Base-by-base conservation (phyloP, 257 asterid species). In the Solanum sejunctum region DNA sequence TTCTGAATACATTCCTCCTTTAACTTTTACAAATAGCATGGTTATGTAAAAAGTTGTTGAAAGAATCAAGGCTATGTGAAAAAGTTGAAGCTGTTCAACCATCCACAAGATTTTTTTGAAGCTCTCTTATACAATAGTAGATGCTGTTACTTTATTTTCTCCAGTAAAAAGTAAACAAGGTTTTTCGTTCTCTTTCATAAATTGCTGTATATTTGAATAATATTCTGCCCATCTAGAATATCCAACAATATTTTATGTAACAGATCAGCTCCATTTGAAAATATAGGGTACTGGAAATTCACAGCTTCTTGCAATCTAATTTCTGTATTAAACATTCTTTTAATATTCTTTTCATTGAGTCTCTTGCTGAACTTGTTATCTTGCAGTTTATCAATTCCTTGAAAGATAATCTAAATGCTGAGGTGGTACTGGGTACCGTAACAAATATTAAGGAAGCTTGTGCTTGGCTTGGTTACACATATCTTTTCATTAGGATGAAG, bases 361-460 rank as follows among this genome's bases (percentile, higher is more conserved):
- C 63, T 57, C 67, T 82, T 70, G 41, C 45, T 85, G 58, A 64
- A 63, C 84, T 63, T 85, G 60, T 86, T 61, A 12, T 81, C 85
- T 87, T 87, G 88, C 95, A 96, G 99, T 96, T 96, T 84, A 96
- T 96, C 88, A 95, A 86, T 86, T 95, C 99, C 61, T 89, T 96
- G 94, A 96, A 95, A 88, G 98, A 96, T 89, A 96, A 96, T 90
- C 88, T 96, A 84, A 96, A 96, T 89, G 99, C 99, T 23, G 99
- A 96, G 94, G 99, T 96, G 91, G 98, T 97, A 88, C 91, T 95
- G 86, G 99, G 99, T 84, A 96, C 99, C 70, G 98, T 96, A 88
- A 95, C 99, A 84, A 96, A 96, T 89, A 97, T 96, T 61, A 96
- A 96, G 93, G 99, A 96, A 91, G 99, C 99, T 87, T 96, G 99